Base-by-base conservation (phyloP, 768 basidiomycete genomes). In the Vararia minispora region DNA sequence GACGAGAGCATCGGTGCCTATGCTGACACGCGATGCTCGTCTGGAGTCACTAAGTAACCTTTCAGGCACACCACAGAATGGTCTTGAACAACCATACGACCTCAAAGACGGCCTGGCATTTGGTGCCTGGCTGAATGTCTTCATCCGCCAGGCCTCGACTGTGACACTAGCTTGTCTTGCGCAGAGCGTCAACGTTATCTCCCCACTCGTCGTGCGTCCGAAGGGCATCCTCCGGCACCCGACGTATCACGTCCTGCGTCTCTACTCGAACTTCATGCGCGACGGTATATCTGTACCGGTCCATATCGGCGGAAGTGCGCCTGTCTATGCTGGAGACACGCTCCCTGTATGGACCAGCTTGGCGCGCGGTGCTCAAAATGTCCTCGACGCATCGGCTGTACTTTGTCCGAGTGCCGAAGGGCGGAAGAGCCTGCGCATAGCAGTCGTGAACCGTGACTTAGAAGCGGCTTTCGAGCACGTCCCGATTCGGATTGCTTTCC, bases 131-230 rank as follows among this genome's bases (percentile, higher is more conserved):
- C 54, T 78, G 37, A 76, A 76, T 48, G 67, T 75, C 4, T 71
- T 78, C 43, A 64, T 76, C 5, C 62, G 74, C 13, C 71, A 78
- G 35, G 69, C 72, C 4, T 69, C 74, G 46, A 59, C 74, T 6
- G 68, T 76, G 30, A 70, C 71, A 43, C 72, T 76, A 33, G 74
- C 74, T 2, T 76, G 74, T 48, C 66, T 76, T 31, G 74, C 76
- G 4, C 76, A 78, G 62, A 68, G 53, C 8, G 63, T 70, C 21
- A 70, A 70, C 41, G 67, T 71, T 30, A 67, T 69, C 18, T 70
- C 64, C 5, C 65, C 69, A 13, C 42, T 51, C 14, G 46, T 53
- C 9, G 3, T 17, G 9, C 6, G 65, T 12, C 64, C 68, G 1
- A 56, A 46, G 10, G 66, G 65, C 1, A 46, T 71, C 9, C 60